Conservation (phyloP, 768 basidiomycete species). For the Tylopilus plumbeoviolaceoides region DNA sequence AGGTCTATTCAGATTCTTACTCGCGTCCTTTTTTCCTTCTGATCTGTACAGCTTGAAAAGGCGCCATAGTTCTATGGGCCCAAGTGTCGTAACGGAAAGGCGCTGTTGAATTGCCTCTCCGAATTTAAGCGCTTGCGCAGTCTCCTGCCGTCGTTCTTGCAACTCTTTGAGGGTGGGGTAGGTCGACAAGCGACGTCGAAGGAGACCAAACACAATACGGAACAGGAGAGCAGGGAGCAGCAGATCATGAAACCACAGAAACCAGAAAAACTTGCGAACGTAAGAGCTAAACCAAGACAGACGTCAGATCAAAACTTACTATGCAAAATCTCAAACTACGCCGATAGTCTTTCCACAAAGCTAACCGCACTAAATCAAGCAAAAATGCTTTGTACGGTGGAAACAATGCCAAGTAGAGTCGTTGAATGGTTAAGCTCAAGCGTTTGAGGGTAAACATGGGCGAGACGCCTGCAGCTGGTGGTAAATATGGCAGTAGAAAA, state of each 20-base stretch:
- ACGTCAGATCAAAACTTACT: conserved; percentile 35
- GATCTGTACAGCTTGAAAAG: conserved; percentile 43
- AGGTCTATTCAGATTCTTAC: neutral
- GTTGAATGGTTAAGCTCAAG: conserved; percentile 46
- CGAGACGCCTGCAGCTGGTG: conserved; percentile 34
- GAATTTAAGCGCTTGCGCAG: conserved; percentile 48
- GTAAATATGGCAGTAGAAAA: conserved; percentile 46
- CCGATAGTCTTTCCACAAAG: conserved; percentile 50
- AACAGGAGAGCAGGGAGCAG: conserved; percentile 50
- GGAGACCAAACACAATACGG: conserved; percentile 44
- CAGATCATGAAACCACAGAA: conserved; percentile 57
- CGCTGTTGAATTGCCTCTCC: conserved; percentile 45
- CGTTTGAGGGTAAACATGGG: conserved; percentile 54
- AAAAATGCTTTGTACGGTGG: conserved; percentile 49
- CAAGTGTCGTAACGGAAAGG: conserved; percentile 45
- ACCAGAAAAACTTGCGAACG: conserved; percentile 51
- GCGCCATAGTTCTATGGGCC: conserved; percentile 51
- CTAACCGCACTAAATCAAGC: conserved; percentile 36
- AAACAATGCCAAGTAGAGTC: conserved; percentile 51
- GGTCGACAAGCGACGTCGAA: conserved; percentile 46
- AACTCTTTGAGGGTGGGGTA: conserved; percentile 56
- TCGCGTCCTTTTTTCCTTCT: conserved; percentile 25
- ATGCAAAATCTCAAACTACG: conserved; percentile 48
- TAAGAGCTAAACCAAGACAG: conserved; percentile 1
- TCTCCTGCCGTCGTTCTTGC: conserved; percentile 45